These are phyloP conservation scores for Kodamaea jinghongensis DNA, from an alignment of 805 yeast species.

Conservation along the genomic window DNA sequence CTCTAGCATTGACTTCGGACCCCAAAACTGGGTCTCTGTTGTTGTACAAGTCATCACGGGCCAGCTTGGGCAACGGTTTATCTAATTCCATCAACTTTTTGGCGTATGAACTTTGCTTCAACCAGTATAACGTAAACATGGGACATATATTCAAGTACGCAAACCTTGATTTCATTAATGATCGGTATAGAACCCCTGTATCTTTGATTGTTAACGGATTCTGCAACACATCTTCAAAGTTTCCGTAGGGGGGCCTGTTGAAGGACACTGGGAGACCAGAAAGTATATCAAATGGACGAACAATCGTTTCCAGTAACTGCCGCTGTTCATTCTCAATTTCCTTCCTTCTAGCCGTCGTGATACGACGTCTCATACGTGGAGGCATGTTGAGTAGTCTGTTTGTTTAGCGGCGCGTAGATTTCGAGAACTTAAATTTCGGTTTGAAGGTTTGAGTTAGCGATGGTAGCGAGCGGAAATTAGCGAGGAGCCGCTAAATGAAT, in stretches of 20 bases:
- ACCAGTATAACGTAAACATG: conserved; percentile 82
- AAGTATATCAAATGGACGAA: conserved; percentile 63
- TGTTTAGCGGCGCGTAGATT: too few species aligned
- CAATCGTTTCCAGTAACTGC: conserved; percentile 32
- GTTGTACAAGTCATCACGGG: conserved; percentile 15
- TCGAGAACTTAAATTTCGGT: too few species aligned
- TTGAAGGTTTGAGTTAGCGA: too few species aligned
- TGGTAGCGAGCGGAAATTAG: too few species aligned
- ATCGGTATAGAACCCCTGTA: conserved; percentile 66
- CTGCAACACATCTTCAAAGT: conserved; percentile 47
- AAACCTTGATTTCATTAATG: conserved; percentile 71
- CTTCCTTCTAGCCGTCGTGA: conserved; percentile 40
- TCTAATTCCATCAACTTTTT: conserved; percentile 41
- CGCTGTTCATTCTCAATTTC: conserved; percentile 43
- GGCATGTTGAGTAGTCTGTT: conserved; percentile 23
- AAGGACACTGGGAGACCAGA: conserved; percentile 67
- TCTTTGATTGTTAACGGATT: conserved; percentile 70
- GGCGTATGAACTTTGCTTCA: conserved; percentile 59
- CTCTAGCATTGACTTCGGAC: conserved; percentile 57
- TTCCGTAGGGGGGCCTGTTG: conserved; percentile 60
- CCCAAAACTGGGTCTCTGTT: conserved; percentile 36
- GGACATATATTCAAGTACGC: conserved; percentile 53
- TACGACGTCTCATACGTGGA: conserved; percentile 44
- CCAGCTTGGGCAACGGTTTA: conserved; percentile 32
- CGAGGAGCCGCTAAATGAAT: too few species aligned